Base-by-base conservation (phyloP, 306 rosid genomes). In the Ormosia semicastrata region DNA sequence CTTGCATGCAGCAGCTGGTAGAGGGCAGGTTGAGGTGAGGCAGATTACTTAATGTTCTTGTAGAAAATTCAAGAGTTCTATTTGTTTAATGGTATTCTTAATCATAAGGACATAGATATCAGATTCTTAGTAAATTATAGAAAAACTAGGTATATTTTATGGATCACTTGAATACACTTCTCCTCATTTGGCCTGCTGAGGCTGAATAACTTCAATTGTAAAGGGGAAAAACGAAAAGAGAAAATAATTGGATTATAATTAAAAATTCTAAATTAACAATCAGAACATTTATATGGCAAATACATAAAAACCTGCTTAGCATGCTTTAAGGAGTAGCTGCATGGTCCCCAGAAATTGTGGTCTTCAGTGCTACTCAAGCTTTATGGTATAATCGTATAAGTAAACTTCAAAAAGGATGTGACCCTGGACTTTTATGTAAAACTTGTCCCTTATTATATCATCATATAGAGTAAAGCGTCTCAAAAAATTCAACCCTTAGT, bases 1-100 rank as follows among this genome's bases (percentile, higher is more conserved):
- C 57, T 88, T 92, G 89, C 99, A 93, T 81, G 66, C 95, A 13
- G 99, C 96, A 30, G 93, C 98, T 71, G 94, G 86, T 41, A 90
- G 89, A 85, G 99, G 99, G 1, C 98, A 95, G 73, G 77, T 89
- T 84, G 90, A 95, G 98, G 98, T 94, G 73, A 89, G 87, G 40
- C 62, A 10, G 7, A 80, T 81, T 56, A 66, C 47, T 66, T 6
- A n/a, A 46, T 81, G 63, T 71, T 65, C 36, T 36, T 8, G 36
- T 9, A 66, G 29, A 40, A 49, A 68, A 41, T 49, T 73, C 37
- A 2, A 6, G 37, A 63, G 13, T 47, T 10, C 54, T 78, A 24
- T 75, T 79, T 15, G 53, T 60, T 83, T 44, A n/a, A 52, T 24
- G 13, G 9, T 29, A 41, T 10, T 50, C 36, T 49, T 56, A 32